Percentiles rank a stretch among this genome's conserved stretches.
phyloP scores from a whole-genome alignment of 2,329 filamentous ascomycete genomes.

The Fusarium incarnatum region DNA sequence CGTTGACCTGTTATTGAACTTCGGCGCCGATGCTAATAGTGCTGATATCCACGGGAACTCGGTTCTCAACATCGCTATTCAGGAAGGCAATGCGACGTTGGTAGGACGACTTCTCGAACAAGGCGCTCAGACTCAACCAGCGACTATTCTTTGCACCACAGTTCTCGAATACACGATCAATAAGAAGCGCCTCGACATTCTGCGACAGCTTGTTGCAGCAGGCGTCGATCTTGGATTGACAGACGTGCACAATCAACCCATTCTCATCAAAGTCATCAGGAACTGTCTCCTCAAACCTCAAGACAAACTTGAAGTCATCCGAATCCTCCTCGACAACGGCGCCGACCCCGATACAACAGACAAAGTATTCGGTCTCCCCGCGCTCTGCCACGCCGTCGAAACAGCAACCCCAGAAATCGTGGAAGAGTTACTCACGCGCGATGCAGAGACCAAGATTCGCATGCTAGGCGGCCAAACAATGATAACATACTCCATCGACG shows the following conservation, averaged over 20 bases:
- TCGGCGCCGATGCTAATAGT: background rate
- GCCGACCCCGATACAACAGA: background rate
- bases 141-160: background rate
- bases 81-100: background rate
- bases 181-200: background rate
- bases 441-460: constrained; percentile 1
- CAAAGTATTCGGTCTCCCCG: background rate
- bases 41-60: background rate
- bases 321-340: background rate
- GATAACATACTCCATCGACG: constrained; percentile 16
- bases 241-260: background rate
- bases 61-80: background rate
- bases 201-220: background rate
- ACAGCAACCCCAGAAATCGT: background rate
- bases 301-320: constrained; percentile 4
- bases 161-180: background rate
- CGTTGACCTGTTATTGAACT: background rate
- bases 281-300: background rate
- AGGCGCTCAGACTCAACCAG: background rate
- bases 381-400: constrained; percentile 18
- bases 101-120: background rate
- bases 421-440: background rate
- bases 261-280: constrained; percentile 10
- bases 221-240: background rate
- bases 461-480: constrained; percentile 13